Conservation (phyloP, 495 filamentous ascomycete genomes). For the Aspergillus indologenus region DNA sequence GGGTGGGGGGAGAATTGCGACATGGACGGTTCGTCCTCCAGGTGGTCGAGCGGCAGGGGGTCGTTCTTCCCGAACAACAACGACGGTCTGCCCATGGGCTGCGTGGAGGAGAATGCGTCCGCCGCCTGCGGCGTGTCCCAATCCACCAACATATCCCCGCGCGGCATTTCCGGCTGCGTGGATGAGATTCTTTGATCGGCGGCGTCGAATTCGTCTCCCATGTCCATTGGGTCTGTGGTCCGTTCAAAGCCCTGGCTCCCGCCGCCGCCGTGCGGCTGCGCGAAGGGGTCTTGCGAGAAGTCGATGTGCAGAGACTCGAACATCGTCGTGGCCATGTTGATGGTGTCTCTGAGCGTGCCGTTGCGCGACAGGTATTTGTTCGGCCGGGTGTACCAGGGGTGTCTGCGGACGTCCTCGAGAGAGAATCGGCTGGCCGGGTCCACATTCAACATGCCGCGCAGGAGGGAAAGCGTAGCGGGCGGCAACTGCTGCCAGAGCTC, state of each 20-base stretch:
- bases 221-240: conserved; percentile 60
- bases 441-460: conserved; percentile 91
- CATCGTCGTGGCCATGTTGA: conserved; percentile 86
- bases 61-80: conserved; percentile 31
- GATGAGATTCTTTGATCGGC: conserved; percentile 53
- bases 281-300: conserved; percentile 66
- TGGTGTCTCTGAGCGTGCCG: conserved; percentile 73
- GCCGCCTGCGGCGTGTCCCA: conserved; percentile 63
- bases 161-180: conserved; percentile 77
- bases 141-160: conserved; percentile 68
- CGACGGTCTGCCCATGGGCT: conserved; percentile 39
- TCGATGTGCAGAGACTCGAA: conserved; percentile 91
- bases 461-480: conserved; percentile 71
- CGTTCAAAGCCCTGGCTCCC: conserved; percentile 38
- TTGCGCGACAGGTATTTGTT: conserved; percentile 73
- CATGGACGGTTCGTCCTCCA: conserved; percentile 87
- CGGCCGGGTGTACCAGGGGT: conserved; percentile 89
- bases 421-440: conserved; percentile 74
- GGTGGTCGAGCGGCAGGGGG: conserved; percentile 51
- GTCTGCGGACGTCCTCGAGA: conserved; percentile 80
- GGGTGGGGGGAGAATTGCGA: conserved; percentile 84
- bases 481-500: conserved; percentile 84
- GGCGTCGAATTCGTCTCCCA: conserved; percentile 43
- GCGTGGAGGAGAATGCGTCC: conserved; percentile 54
- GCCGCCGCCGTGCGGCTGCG: conserved; percentile 34